Evolutionary conservation across 768 basidiomycete species (phyloP).

Genomic region (Tubosaeta sp.): DNA sequence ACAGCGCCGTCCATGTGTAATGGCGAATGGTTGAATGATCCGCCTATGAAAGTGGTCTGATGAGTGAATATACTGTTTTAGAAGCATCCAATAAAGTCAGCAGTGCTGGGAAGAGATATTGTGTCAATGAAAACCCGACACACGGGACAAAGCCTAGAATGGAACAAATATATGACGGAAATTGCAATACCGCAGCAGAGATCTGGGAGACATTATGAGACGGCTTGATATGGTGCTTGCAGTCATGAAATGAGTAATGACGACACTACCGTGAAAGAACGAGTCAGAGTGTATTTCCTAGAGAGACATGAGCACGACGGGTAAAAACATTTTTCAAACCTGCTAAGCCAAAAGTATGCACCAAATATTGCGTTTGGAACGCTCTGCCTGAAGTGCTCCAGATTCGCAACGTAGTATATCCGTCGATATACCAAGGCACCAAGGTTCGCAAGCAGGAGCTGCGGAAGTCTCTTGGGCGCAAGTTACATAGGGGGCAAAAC

Average conservation of each 20-base stretch:
- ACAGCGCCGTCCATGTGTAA: not conserved
- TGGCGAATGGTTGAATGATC: not conserved
- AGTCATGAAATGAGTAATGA: conserved; percentile 6
- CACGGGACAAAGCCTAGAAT: conserved; percentile 42
- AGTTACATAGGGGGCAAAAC: not conserved
- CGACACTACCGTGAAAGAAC: conserved; percentile 45
- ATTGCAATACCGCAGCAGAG: conserved; percentile 47
- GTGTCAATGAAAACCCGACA: conserved; percentile 52
- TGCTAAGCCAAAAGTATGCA: too few species aligned
- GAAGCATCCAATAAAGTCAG: not conserved
- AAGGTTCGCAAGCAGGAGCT: too few species aligned
- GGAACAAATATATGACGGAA: conserved; percentile 49
- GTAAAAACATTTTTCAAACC: not conserved
- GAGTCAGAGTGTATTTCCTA: conserved; percentile 73
- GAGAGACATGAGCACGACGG: not conserved
- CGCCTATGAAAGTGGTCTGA: not conserved
- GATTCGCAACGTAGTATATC: too few species aligned
- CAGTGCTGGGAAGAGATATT: conserved; percentile 1
- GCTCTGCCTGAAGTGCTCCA: too few species aligned
- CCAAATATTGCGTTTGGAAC: too few species aligned
- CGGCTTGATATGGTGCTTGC: conserved; percentile 23
- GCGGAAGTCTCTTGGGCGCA: too few species aligned
- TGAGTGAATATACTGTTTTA: not conserved
- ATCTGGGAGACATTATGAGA: conserved; percentile 32
- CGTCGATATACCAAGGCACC: too few species aligned